Conservation (phyloP, 257 asterid genomes). For the Solanum gracilifrons region DNA sequence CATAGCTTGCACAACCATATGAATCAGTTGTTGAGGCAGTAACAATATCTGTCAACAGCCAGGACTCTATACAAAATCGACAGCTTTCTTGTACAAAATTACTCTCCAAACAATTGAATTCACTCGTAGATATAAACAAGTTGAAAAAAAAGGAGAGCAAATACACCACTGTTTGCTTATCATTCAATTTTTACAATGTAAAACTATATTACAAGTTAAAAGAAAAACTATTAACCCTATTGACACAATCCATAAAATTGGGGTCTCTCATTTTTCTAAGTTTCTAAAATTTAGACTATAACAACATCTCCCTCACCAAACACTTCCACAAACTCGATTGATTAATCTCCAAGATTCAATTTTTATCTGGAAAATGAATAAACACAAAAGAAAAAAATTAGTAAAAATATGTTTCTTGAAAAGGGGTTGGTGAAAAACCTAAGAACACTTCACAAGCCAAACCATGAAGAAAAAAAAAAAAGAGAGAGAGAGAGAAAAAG, state of each 20-base stretch:
- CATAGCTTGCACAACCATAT: slow-evolving; percentile 47
- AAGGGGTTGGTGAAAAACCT: background rate
- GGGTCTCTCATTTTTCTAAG: slow-evolving; percentile 48
- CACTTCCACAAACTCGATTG: background rate
- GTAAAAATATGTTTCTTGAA: background rate
- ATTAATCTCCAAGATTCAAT: slow-evolving; percentile 29
- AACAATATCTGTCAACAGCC: slow-evolving; percentile 43
- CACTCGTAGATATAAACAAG: slow-evolving; percentile 27
- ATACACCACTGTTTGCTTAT: background rate
- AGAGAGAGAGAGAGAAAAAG: background rate
- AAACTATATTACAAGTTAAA: slow-evolving; percentile 20
- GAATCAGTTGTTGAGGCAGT: slow-evolving; percentile 42
- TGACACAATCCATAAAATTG: slow-evolving; percentile 8
- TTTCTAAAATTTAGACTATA: slow-evolving; percentile 12
- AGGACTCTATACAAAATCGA: slow-evolving; percentile 34
- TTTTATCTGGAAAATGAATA: slow-evolving; percentile 26
- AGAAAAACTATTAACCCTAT: slow-evolving; percentile 9
- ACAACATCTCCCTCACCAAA: slow-evolving; percentile 26
- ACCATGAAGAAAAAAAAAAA: background rate
- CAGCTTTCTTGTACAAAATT: slow-evolving; percentile 36
- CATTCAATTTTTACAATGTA: slow-evolving; percentile 16
- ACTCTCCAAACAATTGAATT: slow-evolving; percentile 47
- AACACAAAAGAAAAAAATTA: background rate
- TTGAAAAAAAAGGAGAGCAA: slow-evolving; percentile 4
- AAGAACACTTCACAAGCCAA: slow-evolving; percentile 12